Evolutionary conservation across 2,329 filamentous ascomycete genomes (phyloP).

Genomic region (Ampelomyces quisqualis): DNA sequence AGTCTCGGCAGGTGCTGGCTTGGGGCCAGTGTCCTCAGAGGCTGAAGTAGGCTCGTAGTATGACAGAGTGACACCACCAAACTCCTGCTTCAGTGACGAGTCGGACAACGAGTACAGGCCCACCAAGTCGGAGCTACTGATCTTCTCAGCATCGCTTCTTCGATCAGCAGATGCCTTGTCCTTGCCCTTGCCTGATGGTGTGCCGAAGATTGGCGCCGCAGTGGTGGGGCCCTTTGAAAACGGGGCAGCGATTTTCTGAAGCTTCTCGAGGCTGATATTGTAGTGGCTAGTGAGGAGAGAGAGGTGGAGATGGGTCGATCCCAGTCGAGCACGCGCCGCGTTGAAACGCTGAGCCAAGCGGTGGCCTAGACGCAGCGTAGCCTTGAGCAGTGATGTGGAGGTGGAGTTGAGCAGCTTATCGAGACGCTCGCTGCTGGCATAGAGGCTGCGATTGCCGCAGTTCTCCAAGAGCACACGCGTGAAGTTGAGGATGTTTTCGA

Average conservation of each 20-base stretch:
- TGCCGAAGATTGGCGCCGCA: conserved; percentile 52
- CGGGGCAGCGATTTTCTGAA: conserved; percentile 79
- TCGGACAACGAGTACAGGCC: conserved; percentile 60
- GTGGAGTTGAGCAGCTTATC: conserved; percentile 88
- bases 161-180: conserved; percentile 61
- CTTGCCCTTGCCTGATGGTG: conserved; percentile 69
- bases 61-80: conserved; percentile 75
- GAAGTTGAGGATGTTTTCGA: conserved; percentile 80
- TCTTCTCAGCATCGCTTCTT: conserved; percentile 36
- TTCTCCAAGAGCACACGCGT: conserved; percentile 87
- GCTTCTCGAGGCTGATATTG: conserved; percentile 69
- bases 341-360: conserved; percentile 91
- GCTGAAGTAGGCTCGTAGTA: conserved; percentile 65
- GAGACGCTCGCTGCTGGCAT: conserved; percentile 86
- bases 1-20: conserved; percentile 36
- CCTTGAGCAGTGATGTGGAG: conserved; percentile 73
- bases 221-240: conserved; percentile 68
- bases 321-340: conserved; percentile 76
- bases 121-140: conserved; percentile 65
- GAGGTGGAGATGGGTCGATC: conserved; percentile 65
- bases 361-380: conserved; percentile 75
- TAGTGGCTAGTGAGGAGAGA: conserved; percentile 82
- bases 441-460: conserved; percentile 94
- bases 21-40: conserved; percentile 25
- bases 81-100: conserved; percentile 65